Conservation (phyloP, 2,329 filamentous ascomycete genomes). For the Verticillium klebahnii region DNA sequence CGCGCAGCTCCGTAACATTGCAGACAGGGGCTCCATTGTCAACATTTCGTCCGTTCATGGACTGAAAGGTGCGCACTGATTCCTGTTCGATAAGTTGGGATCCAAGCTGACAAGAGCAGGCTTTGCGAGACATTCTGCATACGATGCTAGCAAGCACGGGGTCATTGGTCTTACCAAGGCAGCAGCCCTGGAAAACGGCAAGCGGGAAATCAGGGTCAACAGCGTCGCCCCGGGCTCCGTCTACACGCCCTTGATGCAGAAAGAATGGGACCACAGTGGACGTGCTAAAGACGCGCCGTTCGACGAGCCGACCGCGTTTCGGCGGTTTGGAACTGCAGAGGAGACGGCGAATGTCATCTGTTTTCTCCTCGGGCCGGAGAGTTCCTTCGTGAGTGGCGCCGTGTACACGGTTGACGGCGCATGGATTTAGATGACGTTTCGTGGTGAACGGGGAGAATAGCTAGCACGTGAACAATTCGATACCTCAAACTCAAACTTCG, state of each 20-base stretch:
- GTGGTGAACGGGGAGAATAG: not conserved
- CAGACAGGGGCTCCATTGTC: conserved; percentile 44
- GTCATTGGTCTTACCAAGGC: conserved; percentile 28
- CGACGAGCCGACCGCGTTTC: conserved; percentile 36
- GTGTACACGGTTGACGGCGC: conserved; percentile 43
- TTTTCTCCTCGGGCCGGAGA: conserved; percentile 42
- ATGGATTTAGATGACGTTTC: conserved; percentile 21
- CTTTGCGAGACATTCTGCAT: conserved; percentile 24
- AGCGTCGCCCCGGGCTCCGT: conserved; percentile 42
- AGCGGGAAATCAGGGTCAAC: conserved; percentile 35
- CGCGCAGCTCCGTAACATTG: conserved; percentile 30
- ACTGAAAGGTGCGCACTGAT: conserved; percentile 13
- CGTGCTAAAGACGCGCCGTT: conserved; percentile 31
- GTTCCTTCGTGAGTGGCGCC: conserved; percentile 39
- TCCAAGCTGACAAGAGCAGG: conserved; percentile 19
- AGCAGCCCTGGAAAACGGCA: conserved; percentile 32
- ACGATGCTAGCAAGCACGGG: conserved; percentile 31
- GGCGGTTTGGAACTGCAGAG: conserved; percentile 39
- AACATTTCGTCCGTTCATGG: conserved; percentile 43
- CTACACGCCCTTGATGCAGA: conserved; percentile 43
- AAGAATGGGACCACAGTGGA: conserved; percentile 27
- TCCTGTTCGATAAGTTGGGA: conserved; percentile 8
- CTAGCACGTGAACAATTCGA: not conserved
- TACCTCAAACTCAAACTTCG: not conserved
- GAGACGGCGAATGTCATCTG: conserved; percentile 42